Base-by-base conservation (phyloP, 768 basidiomycete genomes). In the Daedalea quercina region DNA sequence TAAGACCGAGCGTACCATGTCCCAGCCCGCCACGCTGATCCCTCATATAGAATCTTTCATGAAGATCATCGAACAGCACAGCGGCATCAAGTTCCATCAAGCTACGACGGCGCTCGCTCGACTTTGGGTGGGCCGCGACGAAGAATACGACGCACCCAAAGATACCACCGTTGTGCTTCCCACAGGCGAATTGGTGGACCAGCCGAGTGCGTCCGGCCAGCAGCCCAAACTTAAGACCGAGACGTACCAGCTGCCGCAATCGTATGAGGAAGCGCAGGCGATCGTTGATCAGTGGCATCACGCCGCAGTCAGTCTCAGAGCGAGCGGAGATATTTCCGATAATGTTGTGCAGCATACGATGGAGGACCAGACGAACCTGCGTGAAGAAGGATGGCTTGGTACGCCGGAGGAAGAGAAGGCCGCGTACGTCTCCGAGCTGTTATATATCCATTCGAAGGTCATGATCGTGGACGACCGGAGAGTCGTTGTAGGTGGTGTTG, bases 401-500 rank as follows among this genome's bases (percentile, higher is more conserved):
- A 82, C 76, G 1, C 80, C 84, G 61, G 81, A 87, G 55, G 92
- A 94, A 62, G 95, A 97, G 70, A 70, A 84, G 57, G 74, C 84
- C 58, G 81, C 85, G 50, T 91, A 90, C 68, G 81, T 90, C 19
- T 82, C 85, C 17, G 86, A 90, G 69, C 57, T 87, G 59, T 68
- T 87, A 20, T 92, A 92, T 60, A 91, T 93, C 53, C 90, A 93
- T 65, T 82, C 81, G 23, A 93, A 93, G 73, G 66, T 95, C 23
- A 95, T 96, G 94, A 90, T 95, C 50, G 90, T 96, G 33, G 94
- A 96, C 63, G 94, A 97, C 63, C 76, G 81, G 33, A 76, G 85
- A 34, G 93, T 96, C 44, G 90, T 98, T 58, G 90, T 91, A 59
- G 47, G 88, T 76, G 1, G 23, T 26, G 12, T 44, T 37, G 6